Base-by-base conservation (phyloP, 768 basidiomycete genomes). In the Rhizopogon vesiculosus region DNA sequence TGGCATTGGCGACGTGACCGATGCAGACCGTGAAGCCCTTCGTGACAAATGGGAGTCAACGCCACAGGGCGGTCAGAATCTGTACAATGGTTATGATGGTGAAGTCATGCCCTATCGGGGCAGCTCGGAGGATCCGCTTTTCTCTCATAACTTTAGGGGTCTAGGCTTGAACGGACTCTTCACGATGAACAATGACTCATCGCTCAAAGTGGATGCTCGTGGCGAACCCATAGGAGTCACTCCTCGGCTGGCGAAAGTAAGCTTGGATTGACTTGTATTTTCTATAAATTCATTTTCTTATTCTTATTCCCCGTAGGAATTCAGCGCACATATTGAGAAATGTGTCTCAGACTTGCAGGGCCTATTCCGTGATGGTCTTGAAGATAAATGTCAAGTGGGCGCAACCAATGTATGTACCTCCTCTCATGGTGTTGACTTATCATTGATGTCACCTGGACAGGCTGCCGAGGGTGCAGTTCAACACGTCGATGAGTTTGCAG, bases 371-470 rank as follows among this genome's bases (percentile, higher is more conserved):
- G 79, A 81, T 46, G 82, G 82, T 7, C 68, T 85, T 9, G 82
- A 85, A 59, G 81, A 83, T 38, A 83, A 81, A 56, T 84, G 83
- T 59, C 72, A 72, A 48, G 64, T 67, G 15, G 83, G 84, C 13
- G 82, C 83, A 5, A 61, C 66, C 16, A 75, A 76, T 54, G 51
- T 48, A 28, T 33, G 51, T 28, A 18, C 6, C 22, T 7, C 13
- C 19, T 7, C 43, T 7, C 43, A 18, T 28, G 3, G 12, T 45
- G 22, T 6, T 5, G n/a, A 28, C 43, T 45, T 45, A 7, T 22
- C 25, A 4, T 16, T 52, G 19, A 52, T 16, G 28, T 52, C 16
- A 15, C 22, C 5, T 5, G 25, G n/a, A 33, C 28, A 73, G 72
- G 74, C 73, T 41, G 72, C 81, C 13, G 68, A 68, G 1, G 70